Base-by-base conservation (phyloP, 192 early-diverging fungal species). In the Coemansia sp. region DNA sequence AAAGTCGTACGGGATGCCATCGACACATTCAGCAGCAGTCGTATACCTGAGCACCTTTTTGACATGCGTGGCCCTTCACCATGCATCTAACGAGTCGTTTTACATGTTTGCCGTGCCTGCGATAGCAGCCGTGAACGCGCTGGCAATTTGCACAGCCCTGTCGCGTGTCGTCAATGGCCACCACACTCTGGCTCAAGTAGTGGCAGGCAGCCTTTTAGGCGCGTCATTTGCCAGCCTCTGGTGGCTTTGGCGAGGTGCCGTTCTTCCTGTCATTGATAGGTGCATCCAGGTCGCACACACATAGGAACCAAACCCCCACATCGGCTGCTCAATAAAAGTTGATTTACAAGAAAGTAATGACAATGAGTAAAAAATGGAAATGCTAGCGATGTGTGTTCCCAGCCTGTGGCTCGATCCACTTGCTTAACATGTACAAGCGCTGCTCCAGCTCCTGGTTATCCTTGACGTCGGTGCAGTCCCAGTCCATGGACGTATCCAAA, bases 381-480 rank as follows among this genome's bases (percentile, higher is more conserved):
- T 53, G 39, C 48, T 54, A 52, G 34, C 60, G 58, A 8, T n/a
- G 56, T 29, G 56, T 22, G 24, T 59, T 53, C 12, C 50, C 26
- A 21, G 21, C 60, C 44, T 50, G 52, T 21, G 66, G 70, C 61
- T 80, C 76, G n/a, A 80, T 53, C 76, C 76, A 80, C 53, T 70
- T 80, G 70, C 76, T 80, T 26, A 80, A 67, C 67, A 72, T 65
- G 19, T 73, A 80, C 24, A 80, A 64, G 12, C 69, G 65, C 70
- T 80, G 76, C 53, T 80, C 76, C 9, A 80, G 64, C 66, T 80
- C 76, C 44, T 80, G 76, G 58, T 80, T 80, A 57, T 80, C 76
- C 46, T 80, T 80, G 32, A 73, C 60, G 26, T 80, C 76, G 8
- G 67, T 64, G 32, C 70, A 72, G 27, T 80, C 76, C 76, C 63